Evolutionary conservation across 352 stramenopile genomes (phyloP).

Genomic region (Pythium myriotylum): DNA sequence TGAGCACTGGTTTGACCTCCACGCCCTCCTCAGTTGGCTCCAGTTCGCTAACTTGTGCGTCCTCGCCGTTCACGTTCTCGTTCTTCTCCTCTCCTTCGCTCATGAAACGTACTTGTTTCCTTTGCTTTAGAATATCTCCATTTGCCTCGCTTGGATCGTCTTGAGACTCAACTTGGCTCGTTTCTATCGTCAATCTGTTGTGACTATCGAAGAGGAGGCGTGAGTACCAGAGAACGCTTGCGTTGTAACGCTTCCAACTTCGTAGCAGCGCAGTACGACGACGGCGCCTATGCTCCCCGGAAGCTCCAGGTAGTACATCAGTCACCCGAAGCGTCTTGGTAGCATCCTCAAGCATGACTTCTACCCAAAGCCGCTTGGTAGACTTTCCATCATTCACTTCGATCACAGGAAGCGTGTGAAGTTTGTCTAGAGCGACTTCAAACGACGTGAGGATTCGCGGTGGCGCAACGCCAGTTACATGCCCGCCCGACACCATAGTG

Average conservation of each 20-base stretch:
- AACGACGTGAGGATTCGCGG: slow-evolving; percentile 67
- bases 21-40: neutral
- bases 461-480: slow-evolving; percentile 13
- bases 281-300: slow-evolving; percentile 67
- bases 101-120: slow-evolving; percentile 69
- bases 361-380: slow-evolving; percentile 72
- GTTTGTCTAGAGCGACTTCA: slow-evolving; percentile 79
- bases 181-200: slow-evolving; percentile 14
- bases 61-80: neutral
- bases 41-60: neutral
- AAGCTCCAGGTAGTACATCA: slow-evolving; percentile 77
- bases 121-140: slow-evolving; percentile 31
- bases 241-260: slow-evolving; percentile 82
- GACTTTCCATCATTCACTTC: slow-evolving; percentile 66
- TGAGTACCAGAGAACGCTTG: slow-evolving; percentile 67
- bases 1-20: neutral
- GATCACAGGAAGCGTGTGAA: slow-evolving; percentile 78
- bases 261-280: slow-evolving; percentile 67
- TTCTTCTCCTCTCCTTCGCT: slow-evolving; percentile 18
- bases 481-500: neutral
- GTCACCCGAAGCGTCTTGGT: slow-evolving; percentile 83
- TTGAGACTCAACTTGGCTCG: neutral
- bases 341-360: slow-evolving; percentile 77
- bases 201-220: slow-evolving; percentile 23
- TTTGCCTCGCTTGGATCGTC: neutral